Conservation (phyloP, 306 rosid genomes). For the Castanea sativa region DNA sequence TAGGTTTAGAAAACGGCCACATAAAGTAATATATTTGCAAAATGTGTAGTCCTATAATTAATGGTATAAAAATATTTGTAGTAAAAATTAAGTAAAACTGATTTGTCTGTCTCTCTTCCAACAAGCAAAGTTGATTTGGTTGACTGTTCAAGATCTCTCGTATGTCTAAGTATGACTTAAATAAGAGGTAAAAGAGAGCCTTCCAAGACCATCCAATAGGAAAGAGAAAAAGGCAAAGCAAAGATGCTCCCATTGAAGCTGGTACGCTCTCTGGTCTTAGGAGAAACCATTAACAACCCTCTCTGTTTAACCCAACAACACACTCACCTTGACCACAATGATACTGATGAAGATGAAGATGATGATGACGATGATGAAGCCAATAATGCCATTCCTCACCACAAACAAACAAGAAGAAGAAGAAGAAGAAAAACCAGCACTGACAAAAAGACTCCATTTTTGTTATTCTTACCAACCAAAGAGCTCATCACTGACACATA, state of each 20-base stretch:
- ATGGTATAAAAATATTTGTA: no score
- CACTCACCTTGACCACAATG: not conserved
- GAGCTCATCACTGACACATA: slow-evolving; percentile 52
- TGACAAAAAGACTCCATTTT: slow-evolving; percentile 31
- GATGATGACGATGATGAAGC: not conserved
- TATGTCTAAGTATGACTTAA: not conserved
- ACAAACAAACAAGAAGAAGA: slow-evolving; percentile 15
- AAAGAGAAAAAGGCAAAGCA: slow-evolving; percentile 1
- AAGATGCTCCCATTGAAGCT: slow-evolving; percentile 70
- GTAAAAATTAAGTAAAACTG: not conserved
- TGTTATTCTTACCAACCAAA: slow-evolving; percentile 54
- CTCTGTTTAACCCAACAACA: slow-evolving; percentile 21
- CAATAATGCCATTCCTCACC: not conserved
- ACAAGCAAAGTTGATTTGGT: not conserved
- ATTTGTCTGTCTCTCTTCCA: not conserved
- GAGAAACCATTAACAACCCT: slow-evolving; percentile 50
- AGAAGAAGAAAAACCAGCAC: not conserved
- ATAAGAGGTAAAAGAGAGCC: not conserved
- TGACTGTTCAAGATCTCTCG: not conserved
- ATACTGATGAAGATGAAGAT: not conserved
- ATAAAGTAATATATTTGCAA: no score
- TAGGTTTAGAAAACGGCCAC: no score
- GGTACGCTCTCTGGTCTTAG: slow-evolving; percentile 57
- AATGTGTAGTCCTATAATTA: no score
- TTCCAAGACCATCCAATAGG: not conserved